phyloP scores from a whole-genome alignment of 148 eudicot species.

The Salicornia ramosissima region DNA sequence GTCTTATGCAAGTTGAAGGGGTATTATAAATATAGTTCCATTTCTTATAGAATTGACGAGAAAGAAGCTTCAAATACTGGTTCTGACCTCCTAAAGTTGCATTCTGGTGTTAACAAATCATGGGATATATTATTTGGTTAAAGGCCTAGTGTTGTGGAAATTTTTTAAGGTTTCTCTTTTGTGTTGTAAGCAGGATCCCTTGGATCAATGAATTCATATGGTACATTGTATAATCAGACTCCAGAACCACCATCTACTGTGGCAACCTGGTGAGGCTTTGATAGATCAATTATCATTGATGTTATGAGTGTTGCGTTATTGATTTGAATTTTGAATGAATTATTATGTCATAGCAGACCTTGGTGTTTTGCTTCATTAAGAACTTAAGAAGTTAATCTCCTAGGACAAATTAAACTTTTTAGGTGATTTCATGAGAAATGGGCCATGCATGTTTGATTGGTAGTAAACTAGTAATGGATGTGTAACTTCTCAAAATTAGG shows the following conservation, averaged over 20 bases:
- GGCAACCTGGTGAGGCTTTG: constrained; percentile 62
- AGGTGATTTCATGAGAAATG: background rate
- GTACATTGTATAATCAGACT: constrained; percentile 69
- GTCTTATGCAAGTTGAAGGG: background rate
- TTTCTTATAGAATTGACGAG: background rate
- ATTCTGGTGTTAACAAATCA: background rate
- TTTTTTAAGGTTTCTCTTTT: constrained; percentile 11
- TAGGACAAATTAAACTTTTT: background rate
- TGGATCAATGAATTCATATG: constrained; percentile 77
- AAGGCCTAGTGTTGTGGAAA: background rate
- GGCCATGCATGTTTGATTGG: background rate
- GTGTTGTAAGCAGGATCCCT: constrained; percentile 57
- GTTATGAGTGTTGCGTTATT: background rate
- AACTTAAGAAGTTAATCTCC: background rate
- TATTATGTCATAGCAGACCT: background rate
- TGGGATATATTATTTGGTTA: background rate
- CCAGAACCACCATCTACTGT: constrained; percentile 37
- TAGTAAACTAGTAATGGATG: background rate
- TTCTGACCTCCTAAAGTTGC: background rate
- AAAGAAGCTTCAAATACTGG: constrained; percentile 1
- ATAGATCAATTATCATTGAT: background rate
- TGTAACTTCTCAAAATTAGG: background rate
- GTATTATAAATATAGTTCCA: background rate
- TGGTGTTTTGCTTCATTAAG: background rate
- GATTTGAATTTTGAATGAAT: background rate